These are phyloP conservation scores for Elsinoe necatrix DNA, from an alignment of 2,329 filamentous ascomycete genomes.

Conservation along the genomic window DNA sequence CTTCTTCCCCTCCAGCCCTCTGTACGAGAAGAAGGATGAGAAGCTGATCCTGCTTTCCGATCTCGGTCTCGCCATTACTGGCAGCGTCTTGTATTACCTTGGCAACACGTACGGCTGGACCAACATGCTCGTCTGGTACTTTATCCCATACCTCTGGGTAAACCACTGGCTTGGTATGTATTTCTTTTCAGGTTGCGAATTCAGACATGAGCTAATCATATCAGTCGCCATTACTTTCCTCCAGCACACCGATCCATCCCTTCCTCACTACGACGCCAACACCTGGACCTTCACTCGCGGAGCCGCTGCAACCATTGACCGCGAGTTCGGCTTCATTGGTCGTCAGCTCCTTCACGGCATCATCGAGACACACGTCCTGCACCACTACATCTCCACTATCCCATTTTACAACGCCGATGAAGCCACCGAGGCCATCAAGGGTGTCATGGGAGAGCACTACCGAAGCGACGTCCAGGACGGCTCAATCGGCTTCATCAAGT, in stretches of 20 bases:
- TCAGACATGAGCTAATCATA: conserved; percentile 23
- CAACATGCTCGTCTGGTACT: conserved; percentile 92
- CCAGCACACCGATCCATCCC: conserved; percentile 89
- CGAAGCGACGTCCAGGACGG: conserved; percentile 72
- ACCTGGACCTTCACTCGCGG: conserved; percentile 92
- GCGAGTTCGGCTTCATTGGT: conserved; percentile 93
- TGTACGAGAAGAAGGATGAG: conserved; percentile 88
- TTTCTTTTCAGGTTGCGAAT: conserved; percentile 14
- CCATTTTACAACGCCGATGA: conserved; percentile 96
- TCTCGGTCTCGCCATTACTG: conserved; percentile 58
- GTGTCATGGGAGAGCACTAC: conserved; percentile 93
- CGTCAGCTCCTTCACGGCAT: conserved; percentile 88
- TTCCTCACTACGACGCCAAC: conserved; percentile 81
- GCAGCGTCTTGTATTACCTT: conserved; percentile 56
- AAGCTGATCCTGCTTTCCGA: conserved; percentile 81
- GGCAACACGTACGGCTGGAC: conserved; percentile 70
- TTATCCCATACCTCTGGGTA: conserved; percentile 90
- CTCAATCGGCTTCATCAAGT: conserved; percentile 70
- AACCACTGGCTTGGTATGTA: conserved; percentile 96
- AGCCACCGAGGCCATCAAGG: conserved; percentile 87
- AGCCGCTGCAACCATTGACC: conserved; percentile 90
- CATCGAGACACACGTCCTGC: conserved; percentile 93
- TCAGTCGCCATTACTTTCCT: conserved; percentile 92
- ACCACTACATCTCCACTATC: conserved; percentile 94
- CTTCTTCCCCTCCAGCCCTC: conserved; percentile 77